Evolutionary conservation across 495 filamentous ascomycete species (phyloP), one percentile per base, ranked within the genome.

Genomic region (Cryomyces minteri): DNA sequence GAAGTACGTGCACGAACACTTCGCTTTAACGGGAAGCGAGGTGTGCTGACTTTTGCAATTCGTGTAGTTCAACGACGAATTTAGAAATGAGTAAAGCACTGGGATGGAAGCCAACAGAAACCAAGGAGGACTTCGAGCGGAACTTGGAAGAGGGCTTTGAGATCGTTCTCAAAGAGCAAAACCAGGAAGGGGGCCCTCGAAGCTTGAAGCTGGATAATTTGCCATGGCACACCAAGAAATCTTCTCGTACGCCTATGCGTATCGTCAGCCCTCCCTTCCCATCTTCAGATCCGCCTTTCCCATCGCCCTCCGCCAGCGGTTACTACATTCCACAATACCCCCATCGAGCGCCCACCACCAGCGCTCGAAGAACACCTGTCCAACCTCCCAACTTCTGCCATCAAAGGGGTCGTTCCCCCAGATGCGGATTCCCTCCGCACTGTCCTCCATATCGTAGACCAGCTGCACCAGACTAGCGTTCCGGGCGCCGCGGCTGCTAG

Each of bases 261-360:
- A n/a, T n/a, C n/a, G n/a, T n/a, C n/a, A n/a, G n/a, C n/a, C n/a
- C n/a, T n/a, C n/a, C n/a, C n/a, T n/a, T n/a, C n/a, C n/a, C n/a
- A n/a, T n/a, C n/a, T n/a, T n/a, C n/a, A n/a, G n/a, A n/a, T n/a
- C n/a, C n/a, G n/a, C n/a, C n/a, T n/a, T n/a, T n/a, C 55, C 55
- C 39, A 53, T 48, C 45, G 47, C 43, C 34, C 36, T 45, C 45
- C 66, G 52, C 57, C 54, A 57, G 34, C 53, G 47, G 51, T 73
- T 71, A 51, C 62, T 63, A 25, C 52, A 51, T 39, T 63, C 59
- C 5, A 71, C 43, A 32, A 69, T 48, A 12, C 48, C 51, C 31
- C 51, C 51, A 47, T 72, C 69, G 43, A 74, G 63, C 18, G 66
- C 51, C 59, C 66, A 72, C 67, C 68, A 72, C 70, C 69, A 71